These are phyloP conservation scores for Fereydounia khargensis DNA, from an alignment of 1,284 basidiomycete genomes.

Conservation along the genomic window DNA sequence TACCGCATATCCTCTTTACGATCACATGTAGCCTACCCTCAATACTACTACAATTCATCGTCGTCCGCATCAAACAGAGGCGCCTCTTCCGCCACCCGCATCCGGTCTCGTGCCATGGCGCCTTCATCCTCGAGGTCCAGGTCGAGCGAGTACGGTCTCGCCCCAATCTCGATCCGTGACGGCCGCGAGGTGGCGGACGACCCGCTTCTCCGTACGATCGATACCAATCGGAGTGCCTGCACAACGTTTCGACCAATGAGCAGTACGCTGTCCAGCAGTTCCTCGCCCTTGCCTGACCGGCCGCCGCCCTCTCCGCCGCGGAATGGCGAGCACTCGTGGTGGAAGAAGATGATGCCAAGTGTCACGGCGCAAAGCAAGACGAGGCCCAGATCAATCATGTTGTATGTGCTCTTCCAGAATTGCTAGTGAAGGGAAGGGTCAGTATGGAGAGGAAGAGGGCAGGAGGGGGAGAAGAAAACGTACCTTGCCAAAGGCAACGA, in stretches of 20 bases:
- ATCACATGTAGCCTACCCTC: too few relatives aligned
- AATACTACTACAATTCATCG: constrained; percentile 25
- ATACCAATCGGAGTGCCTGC: constrained; percentile 47
- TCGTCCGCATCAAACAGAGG: constrained; percentile 31
- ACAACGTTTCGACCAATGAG: constrained; percentile 52
- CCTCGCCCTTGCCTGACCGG: constrained; percentile 45
- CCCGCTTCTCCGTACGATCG: constrained; percentile 47
- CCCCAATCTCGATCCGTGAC: constrained; percentile 46
- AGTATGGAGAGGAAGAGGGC: background rate
- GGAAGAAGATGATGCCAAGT: constrained; percentile 49
- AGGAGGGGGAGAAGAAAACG: background rate
- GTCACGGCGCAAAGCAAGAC: constrained; percentile 51
- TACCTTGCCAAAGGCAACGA: constrained; percentile 49
- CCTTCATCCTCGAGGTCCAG: constrained; percentile 54
- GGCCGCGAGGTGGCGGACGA: constrained; percentile 44
- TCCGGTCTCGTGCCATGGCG: constrained; percentile 47
- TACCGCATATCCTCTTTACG: too few relatives aligned
- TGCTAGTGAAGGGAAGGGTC: constrained; percentile 14
- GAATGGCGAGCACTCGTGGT: constrained; percentile 54
- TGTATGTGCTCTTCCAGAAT: constrained; percentile 56
- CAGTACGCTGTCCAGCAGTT: constrained; percentile 51
- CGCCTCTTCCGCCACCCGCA: constrained; percentile 48
- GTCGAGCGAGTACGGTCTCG: constrained; percentile 44
- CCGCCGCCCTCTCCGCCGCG: constrained; percentile 12
- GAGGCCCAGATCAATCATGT: constrained; percentile 49